Base-by-base conservation (phyloP, 805 yeast species). In the Yarrowia bubula region DNA sequence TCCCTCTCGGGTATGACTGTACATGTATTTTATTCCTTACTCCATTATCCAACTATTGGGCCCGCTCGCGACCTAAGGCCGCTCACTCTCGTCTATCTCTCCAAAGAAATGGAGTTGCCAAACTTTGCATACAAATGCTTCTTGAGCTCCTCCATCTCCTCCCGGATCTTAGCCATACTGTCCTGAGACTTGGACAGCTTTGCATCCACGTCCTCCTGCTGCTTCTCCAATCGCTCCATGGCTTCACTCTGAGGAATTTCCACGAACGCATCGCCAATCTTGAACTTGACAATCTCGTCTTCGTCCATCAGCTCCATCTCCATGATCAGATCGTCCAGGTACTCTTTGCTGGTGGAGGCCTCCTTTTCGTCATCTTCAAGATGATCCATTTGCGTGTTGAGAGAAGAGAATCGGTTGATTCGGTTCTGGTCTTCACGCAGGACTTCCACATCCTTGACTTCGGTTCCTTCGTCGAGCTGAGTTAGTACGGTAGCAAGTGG, bases 81-180 rank as follows among this genome's bases (percentile, higher is more conserved):
- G 15, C 9, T 11, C 50, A 17, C 31, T 22, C 28, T 33, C 31
- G 32, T 10, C 33, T 50, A 50, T 37, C 86, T 80, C 74, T 93
- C 99, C 55, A 93, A 78, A 74, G 92, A 92, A 73, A 93, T 95
- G 66, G 90, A 86, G 70, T 84, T 84, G 31, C 98, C 99, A 73
- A 93, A 95, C 75, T 89, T 91, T 15, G 90, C 90, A 72, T 93
- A 95, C 65, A 93, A 79, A n/a, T 80, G 81, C 38, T 83, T 82
- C 77, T 93, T 93, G 71, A 93, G 81, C 33, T 75, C 81, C 9
- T 75, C 75, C 75, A 93, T 79, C 66, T 83, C 77, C 3, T 79
- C 81, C 67, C 86, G 86, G 39, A 87, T 77, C 0, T 73, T 79
- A 1, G 80, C 84, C 38, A 89, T 78, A 66, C 81, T 73, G 3